phyloP scores from a whole-genome alignment of 139 green algal species.

The Edaphochlamys debaryana region DNA sequence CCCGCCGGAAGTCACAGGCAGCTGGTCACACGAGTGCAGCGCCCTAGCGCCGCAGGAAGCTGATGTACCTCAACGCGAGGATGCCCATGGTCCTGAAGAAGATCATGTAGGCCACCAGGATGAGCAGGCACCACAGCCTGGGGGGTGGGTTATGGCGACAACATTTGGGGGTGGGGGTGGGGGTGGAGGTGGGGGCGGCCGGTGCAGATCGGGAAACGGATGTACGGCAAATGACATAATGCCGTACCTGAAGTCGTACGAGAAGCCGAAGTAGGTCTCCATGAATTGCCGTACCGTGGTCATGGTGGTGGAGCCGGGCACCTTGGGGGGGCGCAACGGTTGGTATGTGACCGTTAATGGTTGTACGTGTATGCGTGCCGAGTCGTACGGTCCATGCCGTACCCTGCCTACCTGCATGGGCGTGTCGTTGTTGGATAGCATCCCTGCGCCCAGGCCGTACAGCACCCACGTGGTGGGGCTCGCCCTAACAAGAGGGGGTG shows the following conservation, averaged over 20 bases:
- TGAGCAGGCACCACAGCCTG: slow-evolving; percentile 50
- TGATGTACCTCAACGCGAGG: slow-evolving; percentile 69
- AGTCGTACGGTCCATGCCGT: no score
- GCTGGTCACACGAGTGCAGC: no score
- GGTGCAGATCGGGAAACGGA: background rate
- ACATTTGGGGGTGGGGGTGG: no score
- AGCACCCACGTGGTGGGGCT: slow-evolving; percentile 71
- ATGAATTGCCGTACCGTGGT: slow-evolving; percentile 62
- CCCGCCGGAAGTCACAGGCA: no score
- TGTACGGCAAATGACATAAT: no score
- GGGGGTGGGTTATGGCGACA: background rate
- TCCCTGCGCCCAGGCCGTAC: slow-evolving; percentile 63
- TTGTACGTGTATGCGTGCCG: no score
- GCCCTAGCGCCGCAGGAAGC: slow-evolving; percentile 72
- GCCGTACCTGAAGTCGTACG: slow-evolving; percentile 64
- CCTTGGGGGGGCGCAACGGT: no score
- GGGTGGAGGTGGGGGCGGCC: background rate
- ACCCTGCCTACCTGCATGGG: no score
- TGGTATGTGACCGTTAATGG: no score
- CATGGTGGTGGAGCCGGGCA: background rate
- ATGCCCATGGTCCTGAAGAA: slow-evolving; percentile 56
- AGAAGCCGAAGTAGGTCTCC: slow-evolving; percentile 71
- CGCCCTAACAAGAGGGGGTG: background rate
- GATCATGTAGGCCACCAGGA: slow-evolving; percentile 68
- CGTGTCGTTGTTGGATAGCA: slow-evolving; percentile 52